Conservation (phyloP, 495 filamentous ascomycete species). For the Aspergillus asperescens region DNA sequence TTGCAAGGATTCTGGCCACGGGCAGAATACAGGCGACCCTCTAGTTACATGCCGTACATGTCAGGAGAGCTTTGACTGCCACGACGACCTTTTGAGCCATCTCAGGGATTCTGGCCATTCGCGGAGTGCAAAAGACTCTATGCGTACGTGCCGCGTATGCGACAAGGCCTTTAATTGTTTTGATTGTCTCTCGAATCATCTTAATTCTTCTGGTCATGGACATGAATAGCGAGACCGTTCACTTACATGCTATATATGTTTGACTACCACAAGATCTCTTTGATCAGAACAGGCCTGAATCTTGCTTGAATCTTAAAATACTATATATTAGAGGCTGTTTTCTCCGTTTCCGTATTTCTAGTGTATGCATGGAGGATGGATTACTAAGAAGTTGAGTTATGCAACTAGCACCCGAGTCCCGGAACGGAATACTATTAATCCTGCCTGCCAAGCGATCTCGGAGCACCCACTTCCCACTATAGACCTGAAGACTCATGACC, state of each 20-base stretch:
- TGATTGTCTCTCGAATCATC: not conserved
- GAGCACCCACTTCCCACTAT: not conserved
- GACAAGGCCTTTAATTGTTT: not conserved
- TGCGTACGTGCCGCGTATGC: not conserved
- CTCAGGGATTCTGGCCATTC: not conserved
- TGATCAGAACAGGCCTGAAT: too few species aligned
- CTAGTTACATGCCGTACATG: not conserved
- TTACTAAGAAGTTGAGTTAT: too few species aligned
- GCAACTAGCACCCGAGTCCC: too few species aligned
- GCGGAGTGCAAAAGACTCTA: not conserved
- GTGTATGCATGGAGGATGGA: too few species aligned
- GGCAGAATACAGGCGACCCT: not conserved
- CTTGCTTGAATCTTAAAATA: too few species aligned
- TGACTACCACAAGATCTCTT: too few species aligned
- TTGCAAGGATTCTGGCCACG: too few species aligned
- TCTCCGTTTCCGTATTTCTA: too few species aligned
- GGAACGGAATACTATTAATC: not conserved
- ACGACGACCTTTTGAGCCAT: not conserved
- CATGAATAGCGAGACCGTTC: too few species aligned
- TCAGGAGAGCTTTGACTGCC: not conserved
- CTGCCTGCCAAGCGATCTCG: not conserved
- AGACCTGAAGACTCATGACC: not conserved
- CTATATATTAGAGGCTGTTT: too few species aligned
- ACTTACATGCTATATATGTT: too few species aligned
- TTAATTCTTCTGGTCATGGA: not conserved